Evolutionary conservation across 331 rosid species (phyloP).

Genomic region (Cydonia oblonga): DNA sequence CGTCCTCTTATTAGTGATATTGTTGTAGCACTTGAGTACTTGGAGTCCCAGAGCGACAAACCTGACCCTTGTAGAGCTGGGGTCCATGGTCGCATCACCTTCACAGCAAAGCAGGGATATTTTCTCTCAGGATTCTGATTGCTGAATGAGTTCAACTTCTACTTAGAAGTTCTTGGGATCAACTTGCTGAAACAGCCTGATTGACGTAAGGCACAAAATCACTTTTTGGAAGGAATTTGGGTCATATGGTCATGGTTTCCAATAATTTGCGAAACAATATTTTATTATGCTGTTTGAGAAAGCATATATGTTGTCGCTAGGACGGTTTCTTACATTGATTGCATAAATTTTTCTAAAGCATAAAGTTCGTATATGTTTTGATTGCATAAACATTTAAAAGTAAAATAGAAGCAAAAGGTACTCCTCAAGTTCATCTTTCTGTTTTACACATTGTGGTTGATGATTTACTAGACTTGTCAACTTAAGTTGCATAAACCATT

Average conservation of each 20-base stretch:
- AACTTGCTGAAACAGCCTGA: slow-evolving; percentile 12
- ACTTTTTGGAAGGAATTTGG: slow-evolving; percentile 1
- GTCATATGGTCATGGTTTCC: background rate
- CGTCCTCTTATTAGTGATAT: slow-evolving; percentile 76
- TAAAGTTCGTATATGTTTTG: background rate
- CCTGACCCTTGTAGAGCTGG: slow-evolving; percentile 24
- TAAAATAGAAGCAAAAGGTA: background rate
- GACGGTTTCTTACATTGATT: background rate
- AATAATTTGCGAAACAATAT: background rate
- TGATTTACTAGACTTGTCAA: background rate
- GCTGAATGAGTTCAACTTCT: slow-evolving; percentile 25
- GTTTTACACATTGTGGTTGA: background rate
- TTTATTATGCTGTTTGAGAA: background rate
- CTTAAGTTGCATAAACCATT: background rate
- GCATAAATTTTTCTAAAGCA: background rate
- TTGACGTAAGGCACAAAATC: slow-evolving; percentile 30
- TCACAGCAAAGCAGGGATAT: slow-evolving; percentile 17
- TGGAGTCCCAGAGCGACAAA: slow-evolving; percentile 44
- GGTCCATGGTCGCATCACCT: slow-evolving; percentile 20
- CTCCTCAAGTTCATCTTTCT: background rate
- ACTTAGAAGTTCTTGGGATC: slow-evolving; percentile 16
- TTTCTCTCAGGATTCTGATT: slow-evolving; percentile 18
- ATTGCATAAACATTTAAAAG: background rate
- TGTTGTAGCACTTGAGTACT: slow-evolving; percentile 82
- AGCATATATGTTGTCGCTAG: background rate